Evolutionary conservation across 2,329 filamentous ascomycete genomes (phyloP).

Genomic region (Metarhizium brunneum): DNA sequence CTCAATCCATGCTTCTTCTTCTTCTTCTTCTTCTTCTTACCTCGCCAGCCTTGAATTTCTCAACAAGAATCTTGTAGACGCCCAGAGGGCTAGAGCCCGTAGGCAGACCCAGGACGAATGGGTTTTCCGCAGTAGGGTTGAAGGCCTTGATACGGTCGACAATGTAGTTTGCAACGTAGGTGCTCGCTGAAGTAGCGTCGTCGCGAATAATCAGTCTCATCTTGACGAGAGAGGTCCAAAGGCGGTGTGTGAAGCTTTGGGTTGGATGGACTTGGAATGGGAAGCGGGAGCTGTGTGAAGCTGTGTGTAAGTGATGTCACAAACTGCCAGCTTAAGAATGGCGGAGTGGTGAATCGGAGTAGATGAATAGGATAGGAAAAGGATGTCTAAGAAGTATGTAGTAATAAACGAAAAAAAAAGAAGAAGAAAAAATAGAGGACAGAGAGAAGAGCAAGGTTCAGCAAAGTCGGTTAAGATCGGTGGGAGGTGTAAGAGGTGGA

Average conservation of each 20-base stretch:
- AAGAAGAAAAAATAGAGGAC: neutral
- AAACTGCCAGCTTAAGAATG: neutral
- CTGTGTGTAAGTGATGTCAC: neutral
- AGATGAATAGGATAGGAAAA: neutral
- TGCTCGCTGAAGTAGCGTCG: conserved; percentile 56
- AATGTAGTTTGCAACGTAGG: conserved; percentile 74
- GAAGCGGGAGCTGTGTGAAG: neutral
- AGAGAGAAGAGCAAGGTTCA: neutral
- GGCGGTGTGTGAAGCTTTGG: conserved; percentile 1
- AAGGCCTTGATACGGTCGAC: conserved; percentile 74
- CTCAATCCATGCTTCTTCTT: too few species aligned
- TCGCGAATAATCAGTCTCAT: conserved; percentile 83
- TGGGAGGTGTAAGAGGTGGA: neutral
- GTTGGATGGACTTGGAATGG: neutral
- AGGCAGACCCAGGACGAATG: conserved; percentile 75
- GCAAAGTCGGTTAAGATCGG: neutral
- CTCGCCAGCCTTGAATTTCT: conserved; percentile 57
- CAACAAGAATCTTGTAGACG: conserved; percentile 69
- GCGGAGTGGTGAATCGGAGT: neutral
- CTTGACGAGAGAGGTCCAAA: conserved; percentile 14
- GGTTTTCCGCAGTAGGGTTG: conserved; percentile 59
- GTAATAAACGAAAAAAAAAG: neutral
- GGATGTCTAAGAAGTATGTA: neutral
- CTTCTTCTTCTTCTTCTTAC: conserved; percentile 17
- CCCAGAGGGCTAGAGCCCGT: conserved; percentile 74